Percentiles rank a stretch among this genome's conserved stretches.
Conservation (phyloP, 768 basidiomycete genomes). For the Coprinopsis strossmayeri region DNA sequence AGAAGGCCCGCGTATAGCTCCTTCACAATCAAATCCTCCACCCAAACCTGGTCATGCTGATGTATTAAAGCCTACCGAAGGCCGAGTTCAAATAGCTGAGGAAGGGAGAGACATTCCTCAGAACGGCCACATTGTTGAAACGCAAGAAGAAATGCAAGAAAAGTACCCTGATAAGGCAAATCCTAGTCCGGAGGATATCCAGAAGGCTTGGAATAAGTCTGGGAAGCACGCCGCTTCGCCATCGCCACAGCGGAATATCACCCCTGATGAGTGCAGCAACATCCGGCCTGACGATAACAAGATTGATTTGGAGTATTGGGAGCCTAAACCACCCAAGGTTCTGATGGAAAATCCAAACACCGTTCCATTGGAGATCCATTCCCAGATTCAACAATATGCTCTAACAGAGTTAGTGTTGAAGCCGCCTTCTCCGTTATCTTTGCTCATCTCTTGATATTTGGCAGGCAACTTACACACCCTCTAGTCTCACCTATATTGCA, state of each 20-base stretch:
- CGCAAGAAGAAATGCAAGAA: conserved; percentile 26
- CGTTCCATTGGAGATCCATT: conserved; percentile 40
- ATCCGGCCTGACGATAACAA: conserved; percentile 10
- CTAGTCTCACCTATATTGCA: conserved; percentile 68
- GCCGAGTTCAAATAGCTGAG: conserved; percentile 19
- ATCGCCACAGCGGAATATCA: not conserved
- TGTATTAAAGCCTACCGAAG: conserved; percentile 30
- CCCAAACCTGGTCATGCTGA: conserved; percentile 46
- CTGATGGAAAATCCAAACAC: conserved; percentile 41
- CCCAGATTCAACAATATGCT: conserved; percentile 76
- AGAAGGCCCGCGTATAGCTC: conserved; percentile 27
- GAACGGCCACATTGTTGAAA: conserved; percentile 15
- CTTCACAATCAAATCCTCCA: conserved; percentile 33
- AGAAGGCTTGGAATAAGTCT: not conserved
- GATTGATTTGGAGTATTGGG: conserved; percentile 31
- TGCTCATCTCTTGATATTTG: not conserved
- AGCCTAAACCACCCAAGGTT: conserved; percentile 52
- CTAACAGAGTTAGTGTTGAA: conserved; percentile 53
- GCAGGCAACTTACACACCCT: conserved; percentile 56
- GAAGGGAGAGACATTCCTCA: conserved; percentile 13
- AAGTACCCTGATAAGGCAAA: conserved; percentile 6
- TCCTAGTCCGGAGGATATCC: not conserved
- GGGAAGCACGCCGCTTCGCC: not conserved
- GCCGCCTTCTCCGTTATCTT: conserved; percentile 1
- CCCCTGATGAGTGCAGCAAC: too few relatives aligned